Evolutionary conservation across 2,329 filamentous ascomycete species (phyloP), one percentile per base, ranked within the genome.

Genomic region (Colletotrichum higginsianum): DNA sequence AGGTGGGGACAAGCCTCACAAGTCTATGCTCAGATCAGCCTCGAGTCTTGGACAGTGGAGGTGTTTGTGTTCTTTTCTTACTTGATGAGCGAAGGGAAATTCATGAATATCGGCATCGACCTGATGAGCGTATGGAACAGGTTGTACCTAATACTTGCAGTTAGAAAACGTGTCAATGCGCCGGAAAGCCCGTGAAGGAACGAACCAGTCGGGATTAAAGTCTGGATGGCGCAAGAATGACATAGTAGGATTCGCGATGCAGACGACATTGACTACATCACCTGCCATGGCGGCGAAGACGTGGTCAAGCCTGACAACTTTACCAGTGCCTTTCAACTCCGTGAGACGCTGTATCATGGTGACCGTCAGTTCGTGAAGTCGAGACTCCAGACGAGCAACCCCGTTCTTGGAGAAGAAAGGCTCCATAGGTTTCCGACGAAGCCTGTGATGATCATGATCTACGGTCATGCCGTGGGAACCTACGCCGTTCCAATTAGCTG

Each of bases 401-500:
- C 56, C 56, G 7, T 71, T 68, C 1, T 78, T 77, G 1, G 80
- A 80, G 56, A 82, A 82, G 74, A 80, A 82, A 30, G 76, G 79
- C 4, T 76, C 72, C 5, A 82, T 46, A 0, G 79, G 75, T 0
- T 65, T 76, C 18, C 77, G 77, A 3, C 80, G 76, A 44, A 76
- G 57, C 7, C 78, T 78, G 66, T 82, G 80, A 5, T 79, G 35
- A 18, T 82, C 78, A 49, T 82, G 79, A 16, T 68, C 78, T 50
- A 74, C 47, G 40, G 72, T 77, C 30, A 52, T 52, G 74, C 71
- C 53, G 75, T 60, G 56, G 5, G 44, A 57, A 13, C 55, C 55
- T 57, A 18, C 1, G 18, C 18, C 12, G n/a, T 40, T 16, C 2
- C 49, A 52, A 5, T 52, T 11, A 52, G 49, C 21, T 2, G 13